phyloP scores from a whole-genome alignment of 2,329 filamentous ascomycete genomes.

The Fusarium hostae region DNA sequence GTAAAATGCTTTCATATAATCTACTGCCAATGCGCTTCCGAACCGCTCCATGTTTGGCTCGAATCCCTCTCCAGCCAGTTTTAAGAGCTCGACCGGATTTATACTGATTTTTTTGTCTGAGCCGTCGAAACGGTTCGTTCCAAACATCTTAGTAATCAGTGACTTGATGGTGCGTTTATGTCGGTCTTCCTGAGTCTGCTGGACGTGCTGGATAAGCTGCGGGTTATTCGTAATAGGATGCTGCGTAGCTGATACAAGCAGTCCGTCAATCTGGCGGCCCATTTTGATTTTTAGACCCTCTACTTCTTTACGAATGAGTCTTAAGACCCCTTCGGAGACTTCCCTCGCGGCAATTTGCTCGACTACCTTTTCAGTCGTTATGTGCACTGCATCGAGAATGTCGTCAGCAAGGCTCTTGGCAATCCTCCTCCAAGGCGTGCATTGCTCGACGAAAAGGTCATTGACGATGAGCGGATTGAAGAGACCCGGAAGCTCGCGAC shows the following conservation, averaged over 20 bases:
- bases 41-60: conserved; percentile 46
- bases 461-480: conserved; percentile 69
- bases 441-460: conserved; percentile 70
- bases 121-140: background rate
- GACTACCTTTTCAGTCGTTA: background rate
- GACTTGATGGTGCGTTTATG: conserved; percentile 8
- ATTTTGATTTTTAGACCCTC: background rate
- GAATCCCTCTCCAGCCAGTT: background rate
- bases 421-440: conserved; percentile 62
- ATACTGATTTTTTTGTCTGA: background rate
- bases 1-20: conserved; percentile 56
- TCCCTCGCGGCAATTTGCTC: background rate
- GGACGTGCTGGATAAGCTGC: background rate
- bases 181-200: background rate
- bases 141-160: background rate
- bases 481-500: conserved; percentile 67
- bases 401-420: conserved; percentile 45
- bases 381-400: conserved; percentile 26
- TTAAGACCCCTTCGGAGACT: background rate
- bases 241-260: background rate
- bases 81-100: background rate
- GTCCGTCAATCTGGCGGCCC: background rate
- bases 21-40: conserved; percentile 48
- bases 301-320: background rate
- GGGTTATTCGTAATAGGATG: background rate